Base-by-base conservation (phyloP, 441 rosid genomes). In the Corymbia citriodora region DNA sequence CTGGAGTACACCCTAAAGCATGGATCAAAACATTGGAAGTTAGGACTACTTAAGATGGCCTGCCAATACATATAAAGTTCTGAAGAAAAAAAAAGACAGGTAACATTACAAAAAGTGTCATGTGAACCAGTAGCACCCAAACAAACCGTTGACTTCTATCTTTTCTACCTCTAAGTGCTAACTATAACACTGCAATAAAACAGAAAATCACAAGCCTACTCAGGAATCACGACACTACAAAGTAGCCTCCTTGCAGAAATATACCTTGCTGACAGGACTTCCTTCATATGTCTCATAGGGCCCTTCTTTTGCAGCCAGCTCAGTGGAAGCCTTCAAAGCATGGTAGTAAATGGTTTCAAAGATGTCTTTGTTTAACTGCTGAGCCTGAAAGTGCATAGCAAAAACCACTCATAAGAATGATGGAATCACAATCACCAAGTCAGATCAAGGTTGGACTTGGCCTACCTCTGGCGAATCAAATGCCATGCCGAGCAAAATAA, bases 251-350 rank as follows among this genome's bases (percentile, higher is more conserved):
- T 52, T 23, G 23, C 27, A n/a, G 29, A 68, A 82, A 63, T 90
- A 91, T 90, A 97, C 99, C 98, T 97, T 96, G 94, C 98, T 96
- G 90, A 96, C 96, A 33, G 99, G 98, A 91, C 99, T 93, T 88
- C 99, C 99, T 45, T 89, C 68, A 89, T 95, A 97, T 3, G 99
- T 96, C 92, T 95, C 97, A 89, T 97, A 97, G 21, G 98, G 92
- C 74, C 98, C 97, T 89, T 97, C 98, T 89, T 89, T 93, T 40
- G 93, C 94, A 91, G 99, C 98, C 59, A 95, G 82, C 90, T 94
- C 94, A 53, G 94, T 93, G 90, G 99, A 97, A 89, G 97, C 93
- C 93, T 94, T 96, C 55, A 96, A 90, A 70, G 98, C 95, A 94
- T 96, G 95, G 90, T 96, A 97, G 93, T 97, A 96, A 55, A 97